phyloP scores from a whole-genome alignment of 768 basidiomycete species.

The Coprinopsis cinerea region DNA sequence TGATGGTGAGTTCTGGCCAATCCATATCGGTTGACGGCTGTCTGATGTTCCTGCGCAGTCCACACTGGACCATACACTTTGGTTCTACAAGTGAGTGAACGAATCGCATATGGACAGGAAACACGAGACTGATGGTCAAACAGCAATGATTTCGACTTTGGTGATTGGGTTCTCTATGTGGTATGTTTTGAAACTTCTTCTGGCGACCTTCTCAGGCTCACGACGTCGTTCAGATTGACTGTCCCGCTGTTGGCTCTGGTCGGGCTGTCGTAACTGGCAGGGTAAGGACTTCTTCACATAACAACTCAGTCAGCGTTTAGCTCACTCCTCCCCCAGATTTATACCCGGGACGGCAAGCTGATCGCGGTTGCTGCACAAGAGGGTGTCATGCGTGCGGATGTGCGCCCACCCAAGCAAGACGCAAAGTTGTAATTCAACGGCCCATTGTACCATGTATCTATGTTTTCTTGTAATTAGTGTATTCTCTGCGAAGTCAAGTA shows the following conservation, averaged over 20 bases:
- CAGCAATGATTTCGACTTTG: conserved; percentile 71
- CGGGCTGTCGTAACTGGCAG: conserved; percentile 66
- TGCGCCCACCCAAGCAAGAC: conserved; percentile 23
- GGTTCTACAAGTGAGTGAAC: conserved; percentile 61
- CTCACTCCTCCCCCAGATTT: conserved; percentile 41
- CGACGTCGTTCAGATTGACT: conserved; percentile 42
- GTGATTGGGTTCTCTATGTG: conserved; percentile 76
- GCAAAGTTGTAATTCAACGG: conserved; percentile 8
- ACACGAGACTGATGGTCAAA: not conserved
- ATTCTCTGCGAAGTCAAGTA: not conserved
- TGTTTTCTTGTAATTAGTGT: too few species aligned
- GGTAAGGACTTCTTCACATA: conserved; percentile 34
- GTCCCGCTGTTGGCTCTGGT: conserved; percentile 59
- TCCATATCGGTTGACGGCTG: not conserved
- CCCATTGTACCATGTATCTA: too few species aligned
- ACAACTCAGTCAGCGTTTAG: not conserved
- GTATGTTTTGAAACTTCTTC: conserved; percentile 33
- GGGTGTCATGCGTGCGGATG: conserved; percentile 63
- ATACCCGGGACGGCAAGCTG: conserved; percentile 56
- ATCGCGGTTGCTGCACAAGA: conserved; percentile 79
- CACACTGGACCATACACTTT: conserved; percentile 74
- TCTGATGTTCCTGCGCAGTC: conserved; percentile 35
- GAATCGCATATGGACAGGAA: not conserved
- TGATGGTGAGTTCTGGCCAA: conserved; percentile 55
- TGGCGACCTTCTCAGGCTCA: not conserved